phyloP scores from a whole-genome alignment of 1,139 yeast genomes.

The Lodderomyces jiufengensis region DNA sequence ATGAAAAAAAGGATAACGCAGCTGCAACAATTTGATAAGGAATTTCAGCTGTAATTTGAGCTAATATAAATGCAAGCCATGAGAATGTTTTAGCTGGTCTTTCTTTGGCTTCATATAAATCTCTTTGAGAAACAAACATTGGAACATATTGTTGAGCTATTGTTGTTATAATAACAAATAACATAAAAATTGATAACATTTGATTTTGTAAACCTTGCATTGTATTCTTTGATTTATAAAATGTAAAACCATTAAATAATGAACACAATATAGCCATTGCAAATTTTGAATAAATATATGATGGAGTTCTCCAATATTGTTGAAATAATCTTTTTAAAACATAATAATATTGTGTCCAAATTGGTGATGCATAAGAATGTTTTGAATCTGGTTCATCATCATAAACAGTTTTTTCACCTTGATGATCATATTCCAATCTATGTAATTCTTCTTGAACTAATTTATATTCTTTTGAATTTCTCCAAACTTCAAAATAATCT shows the following conservation, averaged over 20 bases:
- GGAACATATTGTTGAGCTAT: slow-evolving; percentile 52
- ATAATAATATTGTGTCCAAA: slow-evolving; percentile 20
- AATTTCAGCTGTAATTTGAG: slow-evolving; percentile 68
- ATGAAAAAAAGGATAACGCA: slow-evolving; percentile 63
- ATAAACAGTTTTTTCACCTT: slow-evolving; percentile 1
- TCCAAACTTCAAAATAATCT: slow-evolving; percentile 35
- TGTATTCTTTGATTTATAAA: slow-evolving; percentile 28
- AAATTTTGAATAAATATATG: slow-evolving; percentile 39
- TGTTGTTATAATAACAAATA: slow-evolving; percentile 42
- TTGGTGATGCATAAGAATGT: slow-evolving; percentile 21
- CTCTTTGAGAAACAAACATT: slow-evolving; percentile 30
- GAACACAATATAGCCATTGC: slow-evolving; percentile 38
- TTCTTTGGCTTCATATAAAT: slow-evolving; percentile 36
- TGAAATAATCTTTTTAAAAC: slow-evolving; percentile 25
- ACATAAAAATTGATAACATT: slow-evolving; percentile 55
- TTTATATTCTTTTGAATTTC: slow-evolving; percentile 24
- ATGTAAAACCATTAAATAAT: slow-evolving; percentile 45
- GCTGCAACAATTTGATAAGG: slow-evolving; percentile 73
- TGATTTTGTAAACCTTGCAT: slow-evolving; percentile 46
- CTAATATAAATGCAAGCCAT: slow-evolving; percentile 39
- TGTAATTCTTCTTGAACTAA: slow-evolving; percentile 24
- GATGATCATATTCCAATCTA: slow-evolving; percentile 1
- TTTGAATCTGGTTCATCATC: slow-evolving; percentile 20
- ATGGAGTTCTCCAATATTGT: slow-evolving; percentile 44
- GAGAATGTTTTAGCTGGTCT: slow-evolving; percentile 30